Percentiles rank a stretch among this genome's conserved stretches.
Conservation (phyloP, 495 filamentous ascomycete species). For the Neurospora tetraspora region DNA sequence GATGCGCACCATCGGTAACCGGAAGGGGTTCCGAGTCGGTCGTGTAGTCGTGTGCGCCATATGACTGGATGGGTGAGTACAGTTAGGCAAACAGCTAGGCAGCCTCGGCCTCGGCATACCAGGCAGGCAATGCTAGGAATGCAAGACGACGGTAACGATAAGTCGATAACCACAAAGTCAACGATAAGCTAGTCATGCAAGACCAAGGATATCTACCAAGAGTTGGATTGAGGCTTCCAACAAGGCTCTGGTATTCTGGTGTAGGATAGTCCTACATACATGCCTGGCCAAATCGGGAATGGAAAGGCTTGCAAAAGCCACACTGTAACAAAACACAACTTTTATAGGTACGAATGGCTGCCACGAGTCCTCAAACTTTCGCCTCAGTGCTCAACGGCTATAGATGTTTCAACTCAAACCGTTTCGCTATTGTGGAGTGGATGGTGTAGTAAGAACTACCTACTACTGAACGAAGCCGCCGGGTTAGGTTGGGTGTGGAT, state of each 20-base stretch:
- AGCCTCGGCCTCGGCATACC: neutral
- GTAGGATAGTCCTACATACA: neutral
- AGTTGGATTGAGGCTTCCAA: neutral
- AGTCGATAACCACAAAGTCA: too few species aligned
- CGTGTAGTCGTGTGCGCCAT: too few species aligned
- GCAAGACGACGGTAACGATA: neutral
- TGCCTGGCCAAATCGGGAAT: too few species aligned
- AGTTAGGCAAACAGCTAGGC: neutral
- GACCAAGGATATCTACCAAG: neutral
- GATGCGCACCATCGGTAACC: neutral
- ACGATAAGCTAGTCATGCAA: neutral
- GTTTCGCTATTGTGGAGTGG: neutral
- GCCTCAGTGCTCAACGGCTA: neutral
- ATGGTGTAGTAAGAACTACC: too few species aligned
- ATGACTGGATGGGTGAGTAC: neutral
- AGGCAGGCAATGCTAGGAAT: neutral
- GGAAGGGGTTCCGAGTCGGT: neutral
- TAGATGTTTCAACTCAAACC: neutral
- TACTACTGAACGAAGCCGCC: neutral
- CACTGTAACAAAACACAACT: too few species aligned
- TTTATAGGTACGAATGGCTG: neutral
- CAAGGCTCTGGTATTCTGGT: neutral
- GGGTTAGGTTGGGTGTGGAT: neutral
- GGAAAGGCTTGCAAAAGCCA: too few species aligned
- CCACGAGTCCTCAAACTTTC: neutral